Conservation (phyloP, 768 basidiomycete species). For the Amanita pseudoporphyria region DNA sequence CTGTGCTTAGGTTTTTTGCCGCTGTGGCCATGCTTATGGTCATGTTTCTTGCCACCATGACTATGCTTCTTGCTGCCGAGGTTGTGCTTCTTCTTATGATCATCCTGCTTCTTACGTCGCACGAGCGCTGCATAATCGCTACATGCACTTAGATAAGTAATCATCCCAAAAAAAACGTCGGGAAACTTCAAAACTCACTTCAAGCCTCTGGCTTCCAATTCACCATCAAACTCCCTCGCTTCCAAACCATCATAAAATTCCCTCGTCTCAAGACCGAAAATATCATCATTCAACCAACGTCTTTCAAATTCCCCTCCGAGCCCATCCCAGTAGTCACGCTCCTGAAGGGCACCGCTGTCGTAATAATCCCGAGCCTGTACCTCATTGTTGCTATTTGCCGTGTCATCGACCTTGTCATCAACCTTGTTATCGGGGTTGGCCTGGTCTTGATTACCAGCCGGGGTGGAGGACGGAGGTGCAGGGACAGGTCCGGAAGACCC, state of each 20-base stretch:
- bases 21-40: no score
- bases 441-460: no score
- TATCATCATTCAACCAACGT: neutral
- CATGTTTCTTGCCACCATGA: no score
- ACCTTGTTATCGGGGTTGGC: no score
- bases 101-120: neutral
- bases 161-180: neutral
- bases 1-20: no score
- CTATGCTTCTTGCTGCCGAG: no score
- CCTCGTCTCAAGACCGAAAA: neutral
- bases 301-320: neutral
- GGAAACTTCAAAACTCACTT: neutral
- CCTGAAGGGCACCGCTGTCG: neutral
- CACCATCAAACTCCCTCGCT: neutral
- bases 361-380: neutral
- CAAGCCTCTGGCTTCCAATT: constrained; percentile 1
- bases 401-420: no score
- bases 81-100: no score
- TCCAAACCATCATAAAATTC: neutral
- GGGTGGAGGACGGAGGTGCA: no score
- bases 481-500: no score
- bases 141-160: neutral
- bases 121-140: neutral
- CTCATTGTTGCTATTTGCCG: no score
- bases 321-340: neutral